A percentile compares a stretch with the other conserved stretches of the same genome.
Evolutionary conservation across 331 rosid genomes (phyloP).

Genomic region (Phaseolus coccineus): DNA sequence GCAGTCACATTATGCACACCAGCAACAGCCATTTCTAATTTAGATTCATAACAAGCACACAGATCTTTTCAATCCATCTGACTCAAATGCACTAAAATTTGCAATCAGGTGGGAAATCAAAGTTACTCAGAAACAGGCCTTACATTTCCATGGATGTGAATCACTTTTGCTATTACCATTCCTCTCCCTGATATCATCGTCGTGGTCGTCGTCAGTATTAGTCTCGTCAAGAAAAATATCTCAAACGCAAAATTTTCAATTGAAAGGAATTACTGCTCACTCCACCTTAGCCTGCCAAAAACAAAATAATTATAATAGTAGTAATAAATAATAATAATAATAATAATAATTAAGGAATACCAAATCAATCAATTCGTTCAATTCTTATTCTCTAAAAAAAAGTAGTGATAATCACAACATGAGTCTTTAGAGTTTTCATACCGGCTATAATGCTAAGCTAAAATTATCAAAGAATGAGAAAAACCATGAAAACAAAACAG

Average conservation of each 20-base stretch:
- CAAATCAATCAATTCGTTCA: background rate
- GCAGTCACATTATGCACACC: constrained; percentile 78
- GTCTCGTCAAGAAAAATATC: constrained; percentile 44
- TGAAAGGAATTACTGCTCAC: constrained; percentile 30
- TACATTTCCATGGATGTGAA: constrained; percentile 44
- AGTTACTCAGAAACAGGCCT: constrained; percentile 47
- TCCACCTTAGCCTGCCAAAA: constrained; percentile 48
- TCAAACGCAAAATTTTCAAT: constrained; percentile 42
- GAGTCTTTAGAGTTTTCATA: background rate
- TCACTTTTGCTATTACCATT: constrained; percentile 25
- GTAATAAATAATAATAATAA: background rate
- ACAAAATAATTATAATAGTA: background rate
- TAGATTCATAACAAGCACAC: constrained; percentile 40
- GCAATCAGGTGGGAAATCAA: constrained; percentile 47
- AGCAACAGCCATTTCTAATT: constrained; percentile 81
- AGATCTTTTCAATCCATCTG: constrained; percentile 54
- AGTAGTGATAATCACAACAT: background rate
- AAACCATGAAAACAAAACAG: constrained; percentile 31
- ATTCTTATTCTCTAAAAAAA: constrained; percentile 8
- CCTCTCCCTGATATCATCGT: constrained; percentile 27
- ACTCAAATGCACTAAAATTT: constrained; percentile 60
- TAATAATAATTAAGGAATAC: background rate
- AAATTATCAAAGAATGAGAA: constrained; percentile 4
- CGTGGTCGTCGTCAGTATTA: constrained; percentile 32
- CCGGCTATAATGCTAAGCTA: constrained; percentile 31